Percentiles rank a stretch among this genome's conserved stretches.
These are phyloP conservation scores for Trichoderma atroviride DNA, from an alignment of 2,329 filamentous ascomycete species.

Conservation along the genomic window DNA sequence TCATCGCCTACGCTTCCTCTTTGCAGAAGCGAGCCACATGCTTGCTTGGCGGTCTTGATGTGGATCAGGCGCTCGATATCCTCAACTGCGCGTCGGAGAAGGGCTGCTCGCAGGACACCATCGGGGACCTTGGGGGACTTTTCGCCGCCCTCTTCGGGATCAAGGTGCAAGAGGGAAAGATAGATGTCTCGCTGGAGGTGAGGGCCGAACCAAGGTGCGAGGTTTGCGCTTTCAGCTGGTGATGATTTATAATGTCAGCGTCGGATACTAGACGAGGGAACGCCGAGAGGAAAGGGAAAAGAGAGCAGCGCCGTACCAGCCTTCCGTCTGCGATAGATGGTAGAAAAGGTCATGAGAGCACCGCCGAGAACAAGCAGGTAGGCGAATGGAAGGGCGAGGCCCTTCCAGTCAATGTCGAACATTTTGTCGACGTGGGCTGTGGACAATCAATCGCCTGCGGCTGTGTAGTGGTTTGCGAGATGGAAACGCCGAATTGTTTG, in stretches of 20 bases:
- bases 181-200: conserved; percentile 95
- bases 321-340: conserved; percentile 90
- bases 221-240: conserved; percentile 74
- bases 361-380: conserved; percentile 87
- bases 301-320: conserved; percentile 55
- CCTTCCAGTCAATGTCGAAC: conserved; percentile 73
- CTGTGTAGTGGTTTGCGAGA: not conserved
- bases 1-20: conserved; percentile 94
- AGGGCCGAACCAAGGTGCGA: conserved; percentile 91
- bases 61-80: conserved; percentile 92
- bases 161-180: conserved; percentile 84
- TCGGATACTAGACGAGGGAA: not conserved
- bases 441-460: not conserved
- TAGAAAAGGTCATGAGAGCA: conserved; percentile 88
- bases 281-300: not conserved
- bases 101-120: conserved; percentile 81
- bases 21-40: conserved; percentile 80
- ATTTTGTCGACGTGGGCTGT: conserved; percentile 38
- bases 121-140: conserved; percentile 76
- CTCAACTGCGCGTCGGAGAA: conserved; percentile 85
- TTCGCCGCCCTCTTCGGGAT: conserved; percentile 59
- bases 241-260: not conserved
- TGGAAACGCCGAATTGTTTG: not conserved
- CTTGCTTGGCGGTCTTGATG: conserved; percentile 84
- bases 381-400: conserved; percentile 82